Base-by-base conservation (phyloP, 768 basidiomycete genomes). In the Bullera alba region DNA sequence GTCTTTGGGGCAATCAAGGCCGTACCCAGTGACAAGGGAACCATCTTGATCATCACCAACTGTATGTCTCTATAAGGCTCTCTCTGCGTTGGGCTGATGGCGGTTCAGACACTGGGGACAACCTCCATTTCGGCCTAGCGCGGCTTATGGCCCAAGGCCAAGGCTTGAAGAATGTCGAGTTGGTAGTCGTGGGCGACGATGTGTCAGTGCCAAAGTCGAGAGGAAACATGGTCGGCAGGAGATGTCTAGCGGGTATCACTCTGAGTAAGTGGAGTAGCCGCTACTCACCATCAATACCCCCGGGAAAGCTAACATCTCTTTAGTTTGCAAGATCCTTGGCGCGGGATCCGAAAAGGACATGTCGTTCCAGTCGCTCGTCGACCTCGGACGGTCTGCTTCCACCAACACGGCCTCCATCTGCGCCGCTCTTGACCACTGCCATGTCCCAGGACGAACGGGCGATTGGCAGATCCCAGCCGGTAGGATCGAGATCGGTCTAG, bases 111-210 rank as follows among this genome's bases (percentile, higher is more conserved):
- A 65, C 63, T 35, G 90, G 90, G 16, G 90, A 93, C 60, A 79
- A 90, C 30, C 81, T 93, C 41, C 88, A 91, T 65, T 93, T 93
- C 62, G 90, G 90, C 21, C 79, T 93, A 8, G 89, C 89, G 2
- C 84, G 82, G 58, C 88, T 93, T 63, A 84, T 86, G 58, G 82
- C 85, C 2, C 82, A 86, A 4, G 71, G 76, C 42, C 78, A 84
- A 48, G 83, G 86, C 0, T 78, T 81, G 21, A 81, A 65, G 48
- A 70, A 82, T 61, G 79, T 84, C 0, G 79, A 84, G 45, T 85
- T 91, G 48, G 76, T 92, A 26, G 79, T 90, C 36, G 87, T 93
- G 4, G 88, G 84, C 5, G 90, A 93, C 67, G 90, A 93, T 64
- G 88, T 91, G 29, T 83, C 87, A 2, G 89, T 93, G 23, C 86